Percentiles rank a stretch among this genome's conserved stretches.
These are phyloP conservation scores for Lentinus brumalis DNA, from an alignment of 768 basidiomycete species.

Conservation along the genomic window DNA sequence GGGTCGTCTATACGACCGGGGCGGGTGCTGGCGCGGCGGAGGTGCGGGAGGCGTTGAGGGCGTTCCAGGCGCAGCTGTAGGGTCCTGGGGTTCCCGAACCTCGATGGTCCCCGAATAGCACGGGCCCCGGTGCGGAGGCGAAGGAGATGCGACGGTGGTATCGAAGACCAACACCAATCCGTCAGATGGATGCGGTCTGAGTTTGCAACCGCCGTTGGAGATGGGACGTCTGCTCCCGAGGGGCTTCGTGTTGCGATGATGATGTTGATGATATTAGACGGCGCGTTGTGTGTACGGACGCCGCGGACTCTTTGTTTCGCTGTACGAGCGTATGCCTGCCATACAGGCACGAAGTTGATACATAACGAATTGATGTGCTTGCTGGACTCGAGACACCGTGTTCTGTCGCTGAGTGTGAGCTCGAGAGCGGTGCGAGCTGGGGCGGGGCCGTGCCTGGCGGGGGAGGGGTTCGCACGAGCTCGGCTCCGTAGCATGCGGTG, in stretches of 20 bases:
- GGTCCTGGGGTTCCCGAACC: conserved; percentile 33
- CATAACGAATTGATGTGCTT: too few relatives aligned
- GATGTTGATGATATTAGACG: not conserved
- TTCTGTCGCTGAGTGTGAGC: too few relatives aligned
- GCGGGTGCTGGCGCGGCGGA: conserved; percentile 49
- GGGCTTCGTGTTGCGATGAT: not conserved
- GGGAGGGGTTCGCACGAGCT: conserved; percentile 16
- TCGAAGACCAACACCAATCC: too few relatives aligned
- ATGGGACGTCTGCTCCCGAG: too few relatives aligned
- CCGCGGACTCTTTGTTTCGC: too few relatives aligned
- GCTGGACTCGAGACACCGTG: too few relatives aligned
- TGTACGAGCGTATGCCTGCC: too few relatives aligned
- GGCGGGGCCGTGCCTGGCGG: not conserved
- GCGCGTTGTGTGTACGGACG: not conserved
- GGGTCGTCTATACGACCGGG: conserved; percentile 78
- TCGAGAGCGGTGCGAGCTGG: not conserved
- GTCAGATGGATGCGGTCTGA: too few relatives aligned
- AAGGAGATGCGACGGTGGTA: too few relatives aligned
- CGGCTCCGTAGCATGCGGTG: conserved; percentile 20
- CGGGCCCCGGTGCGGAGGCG: too few relatives aligned
- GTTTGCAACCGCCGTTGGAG: too few relatives aligned
- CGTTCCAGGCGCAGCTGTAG: conserved; percentile 43
- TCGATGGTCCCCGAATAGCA: not conserved
- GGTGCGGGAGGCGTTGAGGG: conserved; percentile 52
- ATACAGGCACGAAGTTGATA: too few relatives aligned